Base-by-base conservation (phyloP, 2,329 filamentous ascomycete species). In the Ascochyta koolunga region DNA sequence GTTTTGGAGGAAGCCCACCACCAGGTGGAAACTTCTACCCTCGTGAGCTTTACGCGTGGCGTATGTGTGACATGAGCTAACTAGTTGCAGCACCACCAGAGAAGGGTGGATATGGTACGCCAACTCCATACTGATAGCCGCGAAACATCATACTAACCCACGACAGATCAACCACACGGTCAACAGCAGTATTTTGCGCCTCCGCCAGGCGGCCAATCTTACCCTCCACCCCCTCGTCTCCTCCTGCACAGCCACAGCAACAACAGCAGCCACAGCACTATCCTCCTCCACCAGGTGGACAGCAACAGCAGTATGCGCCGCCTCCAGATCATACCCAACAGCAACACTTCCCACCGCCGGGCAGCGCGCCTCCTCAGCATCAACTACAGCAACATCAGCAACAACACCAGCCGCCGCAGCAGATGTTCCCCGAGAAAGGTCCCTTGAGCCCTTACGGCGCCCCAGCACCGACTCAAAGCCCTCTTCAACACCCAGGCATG, bases 151-250 rank as follows among this genome's bases (percentile, higher is more conserved):
- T 4, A 39, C 56, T 61, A 37, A 66, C 39, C 53, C 25, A n/a
- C 27, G 25, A 21, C 33, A 70, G 65, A 69, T 33, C 60, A 45
- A 22, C 65, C 66, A 18, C 69, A 68, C 45, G 59, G 58, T 19
- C 68, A 72, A 54, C 71, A 74, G 56, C 71, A 75, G 46, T 72
- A 72, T 60, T 78, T 73, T 52, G 62, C 74, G 19, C 74, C 75
- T 49, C 76, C 76, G 18, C 61, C 70, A 21, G 66, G 64, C 16
- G 61, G 62, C 53, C 67, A 65, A 44, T 59, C 69, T 45, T 74
- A 73, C 61, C 69, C 69, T 46, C 72, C 69, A 7, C 76, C 76
- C 71, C 73, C 2, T 56, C 66, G 18, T 68, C 62, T 37, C 66
- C 69, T 25, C 69, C 71, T 27, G 61, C 64, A 32, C 68, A 67